These are phyloP conservation scores for Acanthamoeba castellanii DNA, from an alignment of 208 protist genomes.

Conservation along the genomic window DNA sequence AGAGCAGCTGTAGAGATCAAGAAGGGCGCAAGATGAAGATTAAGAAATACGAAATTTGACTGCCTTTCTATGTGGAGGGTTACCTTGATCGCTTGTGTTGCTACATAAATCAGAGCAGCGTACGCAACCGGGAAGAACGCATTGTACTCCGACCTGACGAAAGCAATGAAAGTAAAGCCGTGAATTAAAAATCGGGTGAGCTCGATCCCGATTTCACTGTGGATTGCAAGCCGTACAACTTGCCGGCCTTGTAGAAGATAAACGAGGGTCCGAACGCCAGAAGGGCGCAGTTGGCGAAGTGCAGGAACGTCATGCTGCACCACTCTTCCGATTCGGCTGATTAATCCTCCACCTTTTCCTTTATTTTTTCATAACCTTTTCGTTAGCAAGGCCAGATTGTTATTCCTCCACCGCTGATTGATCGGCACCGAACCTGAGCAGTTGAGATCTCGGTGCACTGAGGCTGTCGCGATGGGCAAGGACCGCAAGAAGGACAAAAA, in stretches of 20 bases:
- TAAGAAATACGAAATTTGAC: neutral
- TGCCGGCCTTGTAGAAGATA: constrained; percentile 69
- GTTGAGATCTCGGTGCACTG: neutral
- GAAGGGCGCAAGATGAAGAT: neutral
- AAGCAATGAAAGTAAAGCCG: neutral
- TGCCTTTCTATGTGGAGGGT: neutral
- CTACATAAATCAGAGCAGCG: constrained; percentile 53
- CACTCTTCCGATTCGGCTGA: neutral
- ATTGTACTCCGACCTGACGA: constrained; percentile 45
- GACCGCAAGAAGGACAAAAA: constrained; percentile 43
- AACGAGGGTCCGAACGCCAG: constrained; percentile 60
- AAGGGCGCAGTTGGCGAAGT: constrained; percentile 69
- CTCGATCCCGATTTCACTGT: neutral
- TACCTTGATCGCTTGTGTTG: constrained; percentile 62
- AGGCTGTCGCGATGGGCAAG: neutral
- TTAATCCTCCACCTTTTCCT: neutral
- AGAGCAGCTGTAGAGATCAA: constrained; percentile 15
- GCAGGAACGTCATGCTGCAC: constrained; percentile 64
- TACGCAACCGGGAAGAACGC: constrained; percentile 29
- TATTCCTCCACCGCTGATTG: neutral
- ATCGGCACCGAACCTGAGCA: neutral
- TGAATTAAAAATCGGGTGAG: neutral
- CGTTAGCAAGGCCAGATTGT: neutral
- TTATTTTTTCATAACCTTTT: neutral
- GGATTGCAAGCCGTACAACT: neutral